These are phyloP conservation scores for Pseudogymnoascus sp. DNA, from an alignment of 2,329 filamentous ascomycete species.

Conservation along the genomic window DNA sequence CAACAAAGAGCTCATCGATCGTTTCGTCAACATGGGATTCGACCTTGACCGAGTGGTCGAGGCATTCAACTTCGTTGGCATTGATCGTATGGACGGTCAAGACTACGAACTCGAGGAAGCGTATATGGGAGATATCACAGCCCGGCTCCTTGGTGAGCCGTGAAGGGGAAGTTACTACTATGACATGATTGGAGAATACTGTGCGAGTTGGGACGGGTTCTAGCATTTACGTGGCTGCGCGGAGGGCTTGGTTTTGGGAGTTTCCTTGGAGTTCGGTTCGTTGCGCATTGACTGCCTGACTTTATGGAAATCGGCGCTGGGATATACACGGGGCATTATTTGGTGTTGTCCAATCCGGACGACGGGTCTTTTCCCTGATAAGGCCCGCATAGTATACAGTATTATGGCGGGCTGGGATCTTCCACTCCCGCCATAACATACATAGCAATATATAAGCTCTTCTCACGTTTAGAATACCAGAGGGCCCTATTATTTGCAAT, in stretches of 20 bases:
- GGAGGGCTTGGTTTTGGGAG: not conserved
- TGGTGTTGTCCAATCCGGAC: slow-evolving; percentile 2
- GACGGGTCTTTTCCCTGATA: not conserved
- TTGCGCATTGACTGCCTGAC: slow-evolving; percentile 4
- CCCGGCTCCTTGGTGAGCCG: slow-evolving; percentile 73
- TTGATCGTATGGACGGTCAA: slow-evolving; percentile 68
- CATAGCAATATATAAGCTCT: slow-evolving; percentile 7
- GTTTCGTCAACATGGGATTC: slow-evolving; percentile 88
- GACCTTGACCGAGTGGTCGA: slow-evolving; percentile 78
- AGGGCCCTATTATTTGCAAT: not conserved
- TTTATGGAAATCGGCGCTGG: not conserved
- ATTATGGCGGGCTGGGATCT: not conserved
- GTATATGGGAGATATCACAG: slow-evolving; percentile 85
- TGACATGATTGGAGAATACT: not conserved
- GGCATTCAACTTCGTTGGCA: slow-evolving; percentile 74
- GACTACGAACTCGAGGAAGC: slow-evolving; percentile 86
- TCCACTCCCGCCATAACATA: not conserved
- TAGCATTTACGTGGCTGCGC: slow-evolving; percentile 4
- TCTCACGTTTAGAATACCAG: not conserved
- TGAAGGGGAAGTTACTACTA: not conserved
- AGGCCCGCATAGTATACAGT: not conserved
- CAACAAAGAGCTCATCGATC: slow-evolving; percentile 73
- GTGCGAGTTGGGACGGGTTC: not conserved
- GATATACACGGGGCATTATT: not conserved
- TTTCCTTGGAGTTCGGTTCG: slow-evolving; percentile 1